phyloP scores from a whole-genome alignment of 1,284 basidiomycete genomes.

The Violaceomyces palustris region DNA sequence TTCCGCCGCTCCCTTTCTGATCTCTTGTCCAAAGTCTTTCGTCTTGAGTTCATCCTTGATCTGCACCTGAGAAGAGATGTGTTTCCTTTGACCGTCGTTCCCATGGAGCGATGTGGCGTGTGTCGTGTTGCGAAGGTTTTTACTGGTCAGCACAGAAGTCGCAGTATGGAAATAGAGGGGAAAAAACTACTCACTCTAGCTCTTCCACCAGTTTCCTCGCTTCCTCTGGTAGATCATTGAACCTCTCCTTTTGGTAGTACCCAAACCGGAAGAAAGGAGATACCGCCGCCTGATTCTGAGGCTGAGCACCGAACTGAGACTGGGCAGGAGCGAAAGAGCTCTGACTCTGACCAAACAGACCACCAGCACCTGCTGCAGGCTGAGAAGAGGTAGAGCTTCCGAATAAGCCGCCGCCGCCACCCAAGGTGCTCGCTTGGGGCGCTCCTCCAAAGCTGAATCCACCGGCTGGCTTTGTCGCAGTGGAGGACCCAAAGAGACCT shows the following conservation, averaged over 20 bases:
- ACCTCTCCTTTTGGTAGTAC: conserved; percentile 47
- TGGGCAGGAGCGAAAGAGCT: conserved; percentile 6
- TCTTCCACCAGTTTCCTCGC: conserved; percentile 43
- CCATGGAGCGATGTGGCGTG: background rate
- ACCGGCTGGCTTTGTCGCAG: background rate
- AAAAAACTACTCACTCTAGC: conserved; percentile 29
- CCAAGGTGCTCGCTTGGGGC: too few species aligned
- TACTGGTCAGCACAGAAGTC: background rate
- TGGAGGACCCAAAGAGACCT: conserved; percentile 19
- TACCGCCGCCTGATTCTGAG: conserved; percentile 6
- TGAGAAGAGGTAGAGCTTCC: background rate
- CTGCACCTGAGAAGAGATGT: conserved; percentile 28
- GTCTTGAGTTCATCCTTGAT: conserved; percentile 37
- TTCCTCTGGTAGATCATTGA: conserved; percentile 48
- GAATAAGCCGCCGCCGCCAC: too few species aligned
- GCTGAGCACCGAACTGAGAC: conserved; percentile 1
- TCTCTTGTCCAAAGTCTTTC: conserved; percentile 30
- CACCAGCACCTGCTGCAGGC: background rate
- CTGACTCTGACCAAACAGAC: conserved; percentile 2
- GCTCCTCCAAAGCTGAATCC: conserved; percentile 1
- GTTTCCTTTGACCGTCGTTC: background rate
- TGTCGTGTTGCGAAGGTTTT: background rate
- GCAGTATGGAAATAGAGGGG: background rate
- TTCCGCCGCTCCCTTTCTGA: conserved; percentile 32
- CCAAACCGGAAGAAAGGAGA: conserved; percentile 37